These are phyloP conservation scores for Pyrrhoderma noxium DNA, from an alignment of 1,284 basidiomycete genomes.

Conservation along the genomic window DNA sequence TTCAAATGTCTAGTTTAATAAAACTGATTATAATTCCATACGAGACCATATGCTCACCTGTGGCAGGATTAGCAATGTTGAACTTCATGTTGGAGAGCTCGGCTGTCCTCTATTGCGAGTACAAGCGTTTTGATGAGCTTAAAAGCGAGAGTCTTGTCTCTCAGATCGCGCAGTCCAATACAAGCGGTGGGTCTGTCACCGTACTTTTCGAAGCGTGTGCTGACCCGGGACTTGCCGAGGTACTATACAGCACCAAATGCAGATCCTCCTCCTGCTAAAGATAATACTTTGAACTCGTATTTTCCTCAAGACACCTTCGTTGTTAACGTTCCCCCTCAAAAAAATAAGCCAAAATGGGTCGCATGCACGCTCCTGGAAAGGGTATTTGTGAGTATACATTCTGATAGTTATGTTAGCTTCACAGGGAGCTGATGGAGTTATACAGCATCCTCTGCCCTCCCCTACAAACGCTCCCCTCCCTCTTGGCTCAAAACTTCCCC, in stretches of 20 bases:
- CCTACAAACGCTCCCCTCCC: slow-evolving; percentile 92
- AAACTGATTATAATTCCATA: no score
- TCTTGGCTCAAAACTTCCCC: slow-evolving; percentile 96
- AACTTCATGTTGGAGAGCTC: slow-evolving; percentile 70
- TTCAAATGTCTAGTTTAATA: no score
- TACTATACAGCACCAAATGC: background rate
- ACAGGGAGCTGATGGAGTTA: slow-evolving; percentile 14
- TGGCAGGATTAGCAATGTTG: slow-evolving; percentile 71
- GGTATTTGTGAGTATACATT: slow-evolving; percentile 73
- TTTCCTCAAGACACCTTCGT: slow-evolving; percentile 1
- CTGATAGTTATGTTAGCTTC: background rate
- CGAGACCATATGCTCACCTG: slow-evolving; percentile 3
- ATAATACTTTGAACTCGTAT: no score
- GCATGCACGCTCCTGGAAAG: slow-evolving; percentile 98
- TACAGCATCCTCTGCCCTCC: slow-evolving; percentile 90
- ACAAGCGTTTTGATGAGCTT: background rate
- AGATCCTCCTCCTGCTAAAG: no score
- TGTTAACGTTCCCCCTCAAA: slow-evolving; percentile 1
- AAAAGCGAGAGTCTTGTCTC: background rate
- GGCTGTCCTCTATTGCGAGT: background rate
- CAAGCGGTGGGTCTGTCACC: background rate
- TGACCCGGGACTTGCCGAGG: background rate
- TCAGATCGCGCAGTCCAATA: background rate
- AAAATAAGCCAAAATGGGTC: slow-evolving; percentile 61
- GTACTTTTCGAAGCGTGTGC: background rate